phyloP scores from a whole-genome alignment of 306 rosid genomes.

The Lathyrus tuberosus region DNA sequence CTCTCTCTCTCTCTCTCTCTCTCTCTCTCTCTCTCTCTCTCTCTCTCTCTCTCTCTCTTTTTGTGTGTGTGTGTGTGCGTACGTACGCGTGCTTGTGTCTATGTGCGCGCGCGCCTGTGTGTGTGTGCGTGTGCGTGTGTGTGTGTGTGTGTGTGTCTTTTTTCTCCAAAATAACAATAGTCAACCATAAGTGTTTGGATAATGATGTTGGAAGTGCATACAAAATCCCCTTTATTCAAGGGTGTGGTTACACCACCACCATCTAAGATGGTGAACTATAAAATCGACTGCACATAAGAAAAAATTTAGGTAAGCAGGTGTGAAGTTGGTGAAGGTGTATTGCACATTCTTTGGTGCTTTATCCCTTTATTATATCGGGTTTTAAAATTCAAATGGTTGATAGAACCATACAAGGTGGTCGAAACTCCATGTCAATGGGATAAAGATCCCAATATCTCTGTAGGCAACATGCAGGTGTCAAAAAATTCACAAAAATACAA shows the following conservation, averaged over 20 bases:
- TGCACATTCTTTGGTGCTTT: slow-evolving; percentile 66
- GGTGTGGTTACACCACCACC: slow-evolving; percentile 38
- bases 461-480: slow-evolving; percentile 84
- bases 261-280: slow-evolving; percentile 28
- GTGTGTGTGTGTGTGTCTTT: too few relatives aligned
- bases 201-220: background rate
- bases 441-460: slow-evolving; percentile 95
- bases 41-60: too few relatives aligned
- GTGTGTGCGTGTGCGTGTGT: too few relatives aligned
- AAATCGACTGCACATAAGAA: slow-evolving; percentile 33
- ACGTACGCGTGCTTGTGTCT: too few relatives aligned
- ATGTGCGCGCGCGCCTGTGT: too few relatives aligned
- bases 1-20: too few relatives aligned
- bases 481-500: slow-evolving; percentile 83
- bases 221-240: slow-evolving; percentile 34
- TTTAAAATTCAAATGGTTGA: slow-evolving; percentile 93
- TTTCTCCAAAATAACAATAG: too few relatives aligned
- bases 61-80: too few relatives aligned
- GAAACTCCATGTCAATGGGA: slow-evolving; percentile 99
- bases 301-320: slow-evolving; percentile 67
- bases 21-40: too few relatives aligned
- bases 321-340: slow-evolving; percentile 94
- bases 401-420: slow-evolving; percentile 92
- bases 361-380: slow-evolving; percentile 87
- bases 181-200: too few relatives aligned